Evolutionary conservation across 306 rosid species (phyloP).

Genomic region (Aeschynomene evenia): DNA sequence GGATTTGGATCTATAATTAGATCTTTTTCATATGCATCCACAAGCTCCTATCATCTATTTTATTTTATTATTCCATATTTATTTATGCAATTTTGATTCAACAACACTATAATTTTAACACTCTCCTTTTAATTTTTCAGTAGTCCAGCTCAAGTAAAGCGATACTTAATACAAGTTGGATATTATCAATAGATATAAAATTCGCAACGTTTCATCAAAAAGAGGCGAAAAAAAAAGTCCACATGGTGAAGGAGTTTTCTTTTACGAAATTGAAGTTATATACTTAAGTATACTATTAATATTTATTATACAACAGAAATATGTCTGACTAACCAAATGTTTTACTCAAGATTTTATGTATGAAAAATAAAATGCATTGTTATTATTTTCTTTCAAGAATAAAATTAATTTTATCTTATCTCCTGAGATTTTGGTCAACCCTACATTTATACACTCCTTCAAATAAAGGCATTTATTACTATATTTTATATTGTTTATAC

Average conservation of each 20-base stretch:
- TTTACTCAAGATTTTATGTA: not conserved
- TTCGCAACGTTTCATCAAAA: too few species aligned
- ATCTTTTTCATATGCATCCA: not conserved
- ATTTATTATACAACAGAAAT: too few species aligned
- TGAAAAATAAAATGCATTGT: not conserved
- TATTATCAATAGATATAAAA: not conserved
- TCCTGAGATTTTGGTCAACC: too few species aligned
- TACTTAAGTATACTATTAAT: too few species aligned
- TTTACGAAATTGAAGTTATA: too few species aligned
- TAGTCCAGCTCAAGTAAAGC: not conserved
- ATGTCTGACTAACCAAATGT: too few species aligned
- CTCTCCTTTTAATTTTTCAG: not conserved
- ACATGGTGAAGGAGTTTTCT: not conserved
- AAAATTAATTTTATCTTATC: too few species aligned
- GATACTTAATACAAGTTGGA: not conserved
- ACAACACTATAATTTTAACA: not conserved
- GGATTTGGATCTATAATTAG: constrained; percentile 2
- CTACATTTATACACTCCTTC: too few species aligned
- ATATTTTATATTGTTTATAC: too few species aligned
- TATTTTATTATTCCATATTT: not conserved
- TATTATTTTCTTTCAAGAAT: too few species aligned
- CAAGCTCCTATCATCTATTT: not conserved
- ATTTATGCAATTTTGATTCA: not conserved
- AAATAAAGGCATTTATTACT: not conserved
- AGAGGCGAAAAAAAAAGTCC: too few species aligned